These are phyloP conservation scores for Crepidotus variabilis DNA, from an alignment of 768 basidiomycete species.

Conservation along the genomic window DNA sequence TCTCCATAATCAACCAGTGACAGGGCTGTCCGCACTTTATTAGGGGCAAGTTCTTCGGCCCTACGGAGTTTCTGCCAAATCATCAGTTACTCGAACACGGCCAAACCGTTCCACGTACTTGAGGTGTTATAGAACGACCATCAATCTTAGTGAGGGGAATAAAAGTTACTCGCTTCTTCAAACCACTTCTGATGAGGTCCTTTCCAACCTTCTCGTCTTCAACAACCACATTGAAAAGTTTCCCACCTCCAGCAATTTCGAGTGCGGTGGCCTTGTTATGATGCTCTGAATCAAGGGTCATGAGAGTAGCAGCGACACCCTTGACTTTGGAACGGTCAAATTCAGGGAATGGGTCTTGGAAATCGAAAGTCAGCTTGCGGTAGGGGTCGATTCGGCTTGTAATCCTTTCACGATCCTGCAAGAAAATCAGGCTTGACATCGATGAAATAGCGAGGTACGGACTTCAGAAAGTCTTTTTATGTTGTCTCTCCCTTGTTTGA, in stretches of 20 bases:
- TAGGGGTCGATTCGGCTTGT: slow-evolving; percentile 48
- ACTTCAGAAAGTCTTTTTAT: slow-evolving; percentile 66
- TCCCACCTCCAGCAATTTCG: slow-evolving; percentile 87
- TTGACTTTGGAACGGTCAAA: slow-evolving; percentile 89
- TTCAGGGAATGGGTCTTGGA: slow-evolving; percentile 65
- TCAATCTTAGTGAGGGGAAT: slow-evolving; percentile 93
- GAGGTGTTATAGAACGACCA: slow-evolving; percentile 39
- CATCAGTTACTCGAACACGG: neutral
- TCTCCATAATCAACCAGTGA: slow-evolving; percentile 80
- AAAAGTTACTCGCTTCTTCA: slow-evolving; percentile 88
- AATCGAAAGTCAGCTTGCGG: slow-evolving; percentile 77
- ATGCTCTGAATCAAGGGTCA: slow-evolving; percentile 66
- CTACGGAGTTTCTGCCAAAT: slow-evolving; percentile 65
- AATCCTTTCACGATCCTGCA: slow-evolving; percentile 64
- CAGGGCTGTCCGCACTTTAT: slow-evolving; percentile 84
- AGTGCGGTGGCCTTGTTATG: slow-evolving; percentile 83
- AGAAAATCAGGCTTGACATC: neutral
- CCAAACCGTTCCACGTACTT: slow-evolving; percentile 31
- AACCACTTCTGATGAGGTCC: slow-evolving; percentile 71
- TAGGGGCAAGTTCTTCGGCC: slow-evolving; percentile 68
- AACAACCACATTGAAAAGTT: slow-evolving; percentile 91
- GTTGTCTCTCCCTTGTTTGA: slow-evolving; percentile 48
- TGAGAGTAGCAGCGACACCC: slow-evolving; percentile 88
- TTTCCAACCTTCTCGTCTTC: slow-evolving; percentile 88
- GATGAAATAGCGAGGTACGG: slow-evolving; percentile 13